Base-by-base conservation (phyloP, 2,329 filamentous ascomycete genomes). In the Aspergillus ochraceoroseus region DNA sequence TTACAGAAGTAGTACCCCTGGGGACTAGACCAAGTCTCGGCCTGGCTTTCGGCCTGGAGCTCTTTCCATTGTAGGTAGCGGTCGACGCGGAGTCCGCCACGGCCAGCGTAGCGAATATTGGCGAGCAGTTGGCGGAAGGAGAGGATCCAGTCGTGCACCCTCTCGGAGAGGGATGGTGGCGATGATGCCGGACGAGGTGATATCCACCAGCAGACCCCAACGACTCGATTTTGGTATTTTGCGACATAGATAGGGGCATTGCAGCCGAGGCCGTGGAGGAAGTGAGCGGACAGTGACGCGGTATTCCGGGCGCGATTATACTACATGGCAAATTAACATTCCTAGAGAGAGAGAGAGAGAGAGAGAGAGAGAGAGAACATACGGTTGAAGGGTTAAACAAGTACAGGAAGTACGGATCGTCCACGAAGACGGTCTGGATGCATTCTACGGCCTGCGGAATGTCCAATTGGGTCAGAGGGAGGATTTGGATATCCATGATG, bases 1-100 rank as follows among this genome's bases (percentile, higher is more conserved):
- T 87, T 87, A 49, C 83, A 81, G 51, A 87, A 87, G 55, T 85
- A 87, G 55, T 87, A 87, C 0, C 83, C 83, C 4, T 72, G 68
- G 0, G 74, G 70, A 41, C 84, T 79, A 0, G 68, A 76, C 83
- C 82, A 87, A 3, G 85, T 63, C 17, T 74, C 64, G 0, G 67
- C 65, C 40, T 86, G 82, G 1, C 76, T 79, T 26, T 75, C 66
- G 0, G 74, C 71, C 59, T 87, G 83, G 4, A 75, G 71, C 3
- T 70, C 70, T 55, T 87, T 87, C 82, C 82, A 87, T 50, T 85
- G 82, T 61, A 77, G 81, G 57, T 87, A 87, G 4, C 83, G 75
- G 64, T 73, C 49, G 11, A 80, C 74, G 43, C 77, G 80, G 3
- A 87, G 65, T 0, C 83, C 83, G 8, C 83, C 83, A 1, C 81